These are phyloP conservation scores for Silybum marianum DNA, from an alignment of 129 eudicot genomes.

Conservation along the genomic window DNA sequence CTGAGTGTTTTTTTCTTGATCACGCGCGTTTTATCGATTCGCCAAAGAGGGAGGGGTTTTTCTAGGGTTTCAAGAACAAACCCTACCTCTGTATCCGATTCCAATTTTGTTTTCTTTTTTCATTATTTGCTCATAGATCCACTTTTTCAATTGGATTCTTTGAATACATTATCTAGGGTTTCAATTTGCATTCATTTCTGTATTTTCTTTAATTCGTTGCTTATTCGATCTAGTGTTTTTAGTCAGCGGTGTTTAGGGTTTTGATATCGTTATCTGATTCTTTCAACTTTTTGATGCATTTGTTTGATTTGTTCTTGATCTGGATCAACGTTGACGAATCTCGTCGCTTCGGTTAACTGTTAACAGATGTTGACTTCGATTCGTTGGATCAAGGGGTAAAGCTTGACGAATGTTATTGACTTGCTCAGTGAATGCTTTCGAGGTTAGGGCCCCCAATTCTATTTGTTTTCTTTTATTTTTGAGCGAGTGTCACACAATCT, in stretches of 20 bases:
- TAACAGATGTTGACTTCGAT: neutral
- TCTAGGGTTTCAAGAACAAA: slow-evolving; percentile 47
- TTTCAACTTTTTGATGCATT: slow-evolving; percentile 1
- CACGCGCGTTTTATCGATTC: slow-evolving; percentile 26
- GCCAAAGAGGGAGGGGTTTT: slow-evolving; percentile 34
- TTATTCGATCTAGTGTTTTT: neutral
- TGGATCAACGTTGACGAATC: slow-evolving; percentile 11
- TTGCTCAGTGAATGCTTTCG: neutral
- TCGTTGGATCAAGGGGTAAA: neutral
- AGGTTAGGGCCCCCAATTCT: neutral
- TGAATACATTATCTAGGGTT: slow-evolving; percentile 16
- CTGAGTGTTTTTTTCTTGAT: neutral
- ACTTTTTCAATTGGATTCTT: slow-evolving; percentile 37
- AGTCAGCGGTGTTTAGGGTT: slow-evolving; percentile 22
- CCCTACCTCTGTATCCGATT: slow-evolving; percentile 9
- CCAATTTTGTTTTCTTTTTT: neutral
- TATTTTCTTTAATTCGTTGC: neutral
- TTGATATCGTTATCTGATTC: too few species aligned
- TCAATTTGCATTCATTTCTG: neutral
- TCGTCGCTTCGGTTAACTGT: neutral
- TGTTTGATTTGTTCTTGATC: slow-evolving; percentile 11
- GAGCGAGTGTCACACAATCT: neutral
- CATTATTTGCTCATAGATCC: slow-evolving; percentile 30
- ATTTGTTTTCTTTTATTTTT: slow-evolving; percentile 10
- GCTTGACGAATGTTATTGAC: neutral